Conservation (phyloP, 495 filamentous ascomycete species). For the Penicillium atrosanguineum region DNA sequence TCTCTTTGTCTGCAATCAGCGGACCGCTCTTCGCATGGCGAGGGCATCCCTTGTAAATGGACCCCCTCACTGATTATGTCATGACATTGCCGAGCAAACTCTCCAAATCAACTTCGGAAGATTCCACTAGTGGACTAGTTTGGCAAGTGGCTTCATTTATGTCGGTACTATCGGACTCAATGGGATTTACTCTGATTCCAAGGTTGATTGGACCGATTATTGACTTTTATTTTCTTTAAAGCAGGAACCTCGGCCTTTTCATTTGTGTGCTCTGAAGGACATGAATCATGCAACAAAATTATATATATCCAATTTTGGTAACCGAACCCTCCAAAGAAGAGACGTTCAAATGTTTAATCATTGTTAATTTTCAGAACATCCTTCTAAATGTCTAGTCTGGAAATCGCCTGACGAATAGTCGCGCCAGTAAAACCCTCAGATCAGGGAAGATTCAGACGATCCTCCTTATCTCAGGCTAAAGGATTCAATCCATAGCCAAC, state of each 20-base stretch:
- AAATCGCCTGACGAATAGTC: too few relatives aligned
- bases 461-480: neutral
- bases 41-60: neutral
- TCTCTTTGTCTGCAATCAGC: neutral
- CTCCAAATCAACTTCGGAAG: neutral
- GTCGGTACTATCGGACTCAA: neutral
- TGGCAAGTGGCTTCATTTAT: neutral
- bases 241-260: too few relatives aligned
- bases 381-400: too few relatives aligned
- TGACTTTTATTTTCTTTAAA: neutral
- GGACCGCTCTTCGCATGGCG: neutral
- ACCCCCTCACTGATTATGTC: conserved; percentile 1
- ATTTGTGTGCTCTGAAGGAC: too few relatives aligned
- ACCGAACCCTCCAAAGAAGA: too few relatives aligned
- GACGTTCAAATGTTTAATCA: too few relatives aligned
- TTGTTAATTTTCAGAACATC: too few relatives aligned
- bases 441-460: too few relatives aligned
- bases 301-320: too few relatives aligned
- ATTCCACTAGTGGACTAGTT: neutral
- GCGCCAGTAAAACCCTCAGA: too few relatives aligned
- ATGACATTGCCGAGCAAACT: conserved; percentile 3
- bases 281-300: too few relatives aligned
- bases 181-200: neutral
- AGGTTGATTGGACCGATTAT: neutral
- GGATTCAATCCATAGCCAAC: neutral